These are phyloP conservation scores for Incumbomyces lentus DNA, from an alignment of 2,329 filamentous ascomycete species.

Conservation along the genomic window DNA sequence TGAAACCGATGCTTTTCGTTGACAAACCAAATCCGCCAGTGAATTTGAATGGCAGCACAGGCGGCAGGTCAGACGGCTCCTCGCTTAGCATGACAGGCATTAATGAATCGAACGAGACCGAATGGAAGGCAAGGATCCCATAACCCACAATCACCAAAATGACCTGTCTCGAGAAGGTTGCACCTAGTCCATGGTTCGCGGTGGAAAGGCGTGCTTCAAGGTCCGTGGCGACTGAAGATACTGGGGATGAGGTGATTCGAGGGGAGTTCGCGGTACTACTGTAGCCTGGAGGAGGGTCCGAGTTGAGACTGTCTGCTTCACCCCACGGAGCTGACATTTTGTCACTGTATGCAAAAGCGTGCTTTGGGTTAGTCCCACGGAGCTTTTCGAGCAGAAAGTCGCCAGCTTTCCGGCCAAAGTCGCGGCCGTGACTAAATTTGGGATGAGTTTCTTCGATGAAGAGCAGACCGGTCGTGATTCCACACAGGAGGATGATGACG, in stretches of 20 bases:
- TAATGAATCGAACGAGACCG: constrained; percentile 90
- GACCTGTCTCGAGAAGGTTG: constrained; percentile 74
- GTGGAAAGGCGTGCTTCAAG: constrained; percentile 32
- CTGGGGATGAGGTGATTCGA: constrained; percentile 29
- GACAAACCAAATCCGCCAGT: constrained; percentile 74
- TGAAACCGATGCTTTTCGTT: constrained; percentile 74
- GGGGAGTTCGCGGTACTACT: constrained; percentile 47
- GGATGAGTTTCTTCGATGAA: constrained; percentile 93
- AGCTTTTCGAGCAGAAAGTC: constrained; percentile 48
- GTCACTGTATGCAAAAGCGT: background rate
- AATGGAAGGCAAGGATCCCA: constrained; percentile 81
- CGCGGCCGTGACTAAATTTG: constrained; percentile 64
- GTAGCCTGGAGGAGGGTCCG: constrained; percentile 59
- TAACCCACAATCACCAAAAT: constrained; percentile 53
- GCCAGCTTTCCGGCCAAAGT: constrained; percentile 67
- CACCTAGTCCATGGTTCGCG: constrained; percentile 35
- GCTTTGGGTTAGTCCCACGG: background rate
- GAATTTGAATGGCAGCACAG: constrained; percentile 73
- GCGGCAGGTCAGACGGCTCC: constrained; percentile 24
- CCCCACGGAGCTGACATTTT: background rate
- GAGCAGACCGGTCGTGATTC: constrained; percentile 66
- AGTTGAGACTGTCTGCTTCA: constrained; percentile 29
- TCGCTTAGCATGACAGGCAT: constrained; percentile 87
- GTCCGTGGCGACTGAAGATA: constrained; percentile 29
- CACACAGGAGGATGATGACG: constrained; percentile 63